Percentiles rank a stretch among this genome's conserved stretches.
Conservation (phyloP, 805 yeast genomes). For the Candida germanica region DNA sequence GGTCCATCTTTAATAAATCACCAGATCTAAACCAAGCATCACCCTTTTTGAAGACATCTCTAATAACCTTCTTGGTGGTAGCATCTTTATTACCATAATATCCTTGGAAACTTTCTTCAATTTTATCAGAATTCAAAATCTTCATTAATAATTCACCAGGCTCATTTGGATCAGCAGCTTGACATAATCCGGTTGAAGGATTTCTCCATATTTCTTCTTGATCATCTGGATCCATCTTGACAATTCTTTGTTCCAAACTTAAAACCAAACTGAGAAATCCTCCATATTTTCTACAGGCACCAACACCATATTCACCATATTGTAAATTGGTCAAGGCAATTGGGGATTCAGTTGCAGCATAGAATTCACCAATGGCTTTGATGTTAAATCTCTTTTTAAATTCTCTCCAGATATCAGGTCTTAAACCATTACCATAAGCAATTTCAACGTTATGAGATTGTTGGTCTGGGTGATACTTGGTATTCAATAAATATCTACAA, state of each 20-base stretch:
- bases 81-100: slow-evolving; percentile 79
- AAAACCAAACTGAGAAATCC: slow-evolving; percentile 49
- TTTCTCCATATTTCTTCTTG: slow-evolving; percentile 69
- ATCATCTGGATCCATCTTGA: slow-evolving; percentile 78
- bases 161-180: slow-evolving; percentile 51
- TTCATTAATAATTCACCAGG: slow-evolving; percentile 88
- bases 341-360: slow-evolving; percentile 92
- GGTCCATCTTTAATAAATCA: slow-evolving; percentile 71
- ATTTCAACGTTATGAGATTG: slow-evolving; percentile 54
- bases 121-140: slow-evolving; percentile 58
- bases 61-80: slow-evolving; percentile 69
- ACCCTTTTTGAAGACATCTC: slow-evolving; percentile 75
- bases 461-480: slow-evolving; percentile 67
- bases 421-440: slow-evolving; percentile 89
- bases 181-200: slow-evolving; percentile 59
- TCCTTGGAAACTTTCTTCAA: slow-evolving; percentile 84
- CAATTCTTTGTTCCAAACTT: slow-evolving; percentile 55
- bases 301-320: slow-evolving; percentile 74
- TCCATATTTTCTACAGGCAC: slow-evolving; percentile 85
- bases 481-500: slow-evolving; percentile 75
- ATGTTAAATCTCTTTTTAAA: slow-evolving; percentile 78
- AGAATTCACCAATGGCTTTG: slow-evolving; percentile 79
- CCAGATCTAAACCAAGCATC: slow-evolving; percentile 93
- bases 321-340: slow-evolving; percentile 82
- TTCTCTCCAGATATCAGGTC: slow-evolving; percentile 83